Evolutionary conservation across 441 rosid species (phyloP).

Genomic region (Biscutella auriculata): DNA sequence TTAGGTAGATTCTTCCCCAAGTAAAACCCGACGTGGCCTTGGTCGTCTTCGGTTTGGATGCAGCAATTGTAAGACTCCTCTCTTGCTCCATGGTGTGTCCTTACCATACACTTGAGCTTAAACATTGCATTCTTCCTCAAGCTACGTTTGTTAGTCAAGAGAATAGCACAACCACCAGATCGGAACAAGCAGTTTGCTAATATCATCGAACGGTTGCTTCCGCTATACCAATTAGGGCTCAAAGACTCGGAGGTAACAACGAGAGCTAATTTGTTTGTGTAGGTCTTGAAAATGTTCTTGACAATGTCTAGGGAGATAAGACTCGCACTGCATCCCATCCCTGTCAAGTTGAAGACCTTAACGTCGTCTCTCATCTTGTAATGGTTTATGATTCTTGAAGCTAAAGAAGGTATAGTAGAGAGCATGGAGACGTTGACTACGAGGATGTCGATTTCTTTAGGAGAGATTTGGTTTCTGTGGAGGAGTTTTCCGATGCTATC

Average conservation of each 20-base stretch:
- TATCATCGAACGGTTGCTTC: slow-evolving; percentile 76
- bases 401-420: slow-evolving; percentile 42
- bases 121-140: slow-evolving; percentile 40
- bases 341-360: slow-evolving; percentile 58
- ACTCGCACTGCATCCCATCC: slow-evolving; percentile 97
- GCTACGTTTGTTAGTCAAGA: slow-evolving; percentile 61
- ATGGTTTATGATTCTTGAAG: slow-evolving; percentile 51
- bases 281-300: slow-evolving; percentile 43
- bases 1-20: slow-evolving; percentile 58
- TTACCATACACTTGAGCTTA: slow-evolving; percentile 53
- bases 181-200: slow-evolving; percentile 77
- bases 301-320: slow-evolving; percentile 57
- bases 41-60: slow-evolving; percentile 54
- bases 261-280: slow-evolving; percentile 40
- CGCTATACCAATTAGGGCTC: slow-evolving; percentile 75
- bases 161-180: slow-evolving; percentile 64
- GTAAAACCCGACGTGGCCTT: slow-evolving; percentile 52
- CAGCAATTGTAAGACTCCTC: slow-evolving; percentile 72
- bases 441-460: slow-evolving; percentile 56
- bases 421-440: slow-evolving; percentile 80
- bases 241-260: slow-evolving; percentile 68
- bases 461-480: slow-evolving; percentile 41
- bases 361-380: slow-evolving; percentile 71
- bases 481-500: slow-evolving; percentile 50
- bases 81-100: slow-evolving; percentile 78